Evolutionary conservation across 2,329 filamentous ascomycete species (phyloP).

Genomic region (Cladosporium sp.): DNA sequence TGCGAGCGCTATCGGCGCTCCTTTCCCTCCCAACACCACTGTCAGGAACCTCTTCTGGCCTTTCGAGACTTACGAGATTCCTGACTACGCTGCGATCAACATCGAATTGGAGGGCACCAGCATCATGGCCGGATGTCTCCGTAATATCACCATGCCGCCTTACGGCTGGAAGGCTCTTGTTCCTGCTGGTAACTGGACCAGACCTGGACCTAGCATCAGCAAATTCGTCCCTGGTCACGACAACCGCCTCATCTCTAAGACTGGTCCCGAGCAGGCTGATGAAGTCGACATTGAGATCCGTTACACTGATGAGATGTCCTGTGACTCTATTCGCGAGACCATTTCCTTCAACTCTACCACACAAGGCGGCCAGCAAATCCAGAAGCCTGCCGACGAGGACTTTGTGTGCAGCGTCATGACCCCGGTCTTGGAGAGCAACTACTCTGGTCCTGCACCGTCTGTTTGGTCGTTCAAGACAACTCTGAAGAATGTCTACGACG

Average conservation of each 20-base stretch:
- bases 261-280: slow-evolving; percentile 22
- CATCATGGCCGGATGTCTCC: slow-evolving; percentile 57
- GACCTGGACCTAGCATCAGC: slow-evolving; percentile 59
- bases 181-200: slow-evolving; percentile 51
- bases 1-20: slow-evolving; percentile 55
- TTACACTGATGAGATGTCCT: slow-evolving; percentile 63
- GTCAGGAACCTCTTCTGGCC: slow-evolving; percentile 66
- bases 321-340: slow-evolving; percentile 52
- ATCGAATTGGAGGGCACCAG: slow-evolving; percentile 46
- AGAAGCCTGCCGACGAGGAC: slow-evolving; percentile 44
- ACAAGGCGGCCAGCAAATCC: slow-evolving; percentile 42
- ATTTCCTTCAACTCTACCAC: slow-evolving; percentile 58
- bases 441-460: slow-evolving; percentile 53
- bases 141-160: slow-evolving; percentile 52
- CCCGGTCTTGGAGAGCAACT: slow-evolving; percentile 42
- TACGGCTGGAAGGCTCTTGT: slow-evolving; percentile 64
- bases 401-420: slow-evolving; percentile 48
- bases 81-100: slow-evolving; percentile 45
- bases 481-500: slow-evolving; percentile 59
- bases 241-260: slow-evolving; percentile 52
- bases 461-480: slow-evolving; percentile 56
- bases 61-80: slow-evolving; percentile 57
- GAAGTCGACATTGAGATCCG: slow-evolving; percentile 53
- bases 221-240: slow-evolving; percentile 64
- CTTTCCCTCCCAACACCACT: slow-evolving; percentile 54